Evolutionary conservation across 202 grass and related monocot genomes (phyloP).

Genomic region (Setaria italica): DNA sequence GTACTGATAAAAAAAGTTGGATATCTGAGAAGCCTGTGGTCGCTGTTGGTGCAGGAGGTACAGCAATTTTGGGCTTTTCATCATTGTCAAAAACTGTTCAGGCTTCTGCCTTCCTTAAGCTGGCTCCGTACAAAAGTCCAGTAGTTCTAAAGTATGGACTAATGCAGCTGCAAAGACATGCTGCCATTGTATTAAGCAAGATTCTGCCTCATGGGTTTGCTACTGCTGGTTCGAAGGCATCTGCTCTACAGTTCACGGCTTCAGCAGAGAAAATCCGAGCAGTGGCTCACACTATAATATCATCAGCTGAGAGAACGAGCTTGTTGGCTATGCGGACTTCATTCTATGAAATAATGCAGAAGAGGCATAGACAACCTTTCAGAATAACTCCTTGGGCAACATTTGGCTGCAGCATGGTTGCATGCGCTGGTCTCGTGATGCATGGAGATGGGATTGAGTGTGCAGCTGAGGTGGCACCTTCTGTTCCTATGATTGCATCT

Average conservation of each 20-base stretch:
- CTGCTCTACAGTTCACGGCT: conserved; percentile 62
- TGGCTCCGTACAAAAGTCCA: conserved; percentile 77
- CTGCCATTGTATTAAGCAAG: conserved; percentile 65
- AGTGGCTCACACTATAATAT: conserved; percentile 77
- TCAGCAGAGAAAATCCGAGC: conserved; percentile 86
- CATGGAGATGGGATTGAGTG: conserved; percentile 91
- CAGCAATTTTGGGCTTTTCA: conserved; percentile 72
- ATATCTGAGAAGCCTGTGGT: conserved; percentile 79
- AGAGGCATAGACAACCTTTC: conserved; percentile 59
- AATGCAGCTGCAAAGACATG: conserved; percentile 71
- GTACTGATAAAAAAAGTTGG: conserved; percentile 58
- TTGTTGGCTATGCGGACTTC: conserved; percentile 87
- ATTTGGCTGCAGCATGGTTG: conserved; percentile 76
- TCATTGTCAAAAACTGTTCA: conserved; percentile 82
- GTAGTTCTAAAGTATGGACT: conserved; percentile 71
- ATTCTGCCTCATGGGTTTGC: conserved; percentile 54
- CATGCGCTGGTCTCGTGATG: conserved; percentile 62
- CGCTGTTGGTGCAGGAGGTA: conserved; percentile 89
- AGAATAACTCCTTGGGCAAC: conserved; percentile 79
- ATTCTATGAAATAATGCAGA: conserved; percentile 98
- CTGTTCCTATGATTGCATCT: conserved; percentile 73
- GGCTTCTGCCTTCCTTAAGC: conserved; percentile 78
- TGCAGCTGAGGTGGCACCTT: conserved; percentile 71
- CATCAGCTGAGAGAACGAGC: conserved; percentile 76
- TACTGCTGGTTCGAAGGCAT: conserved; percentile 62